Evolutionary conservation across 352 stramenopile species (phyloP).

Genomic region (Phytophthora ramorum): DNA sequence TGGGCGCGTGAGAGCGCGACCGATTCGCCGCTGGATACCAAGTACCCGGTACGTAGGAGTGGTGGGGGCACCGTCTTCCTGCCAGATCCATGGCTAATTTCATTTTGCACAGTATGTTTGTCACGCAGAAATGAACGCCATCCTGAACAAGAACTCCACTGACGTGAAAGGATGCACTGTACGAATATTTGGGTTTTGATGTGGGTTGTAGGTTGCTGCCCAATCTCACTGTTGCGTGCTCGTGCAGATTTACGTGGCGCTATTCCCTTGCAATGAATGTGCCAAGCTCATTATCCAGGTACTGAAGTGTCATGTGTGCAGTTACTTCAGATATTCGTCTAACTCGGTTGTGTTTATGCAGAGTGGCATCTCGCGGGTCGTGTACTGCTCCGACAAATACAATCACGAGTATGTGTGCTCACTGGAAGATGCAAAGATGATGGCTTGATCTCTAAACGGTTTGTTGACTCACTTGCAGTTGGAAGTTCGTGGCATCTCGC

Average conservation of each 20-base stretch:
- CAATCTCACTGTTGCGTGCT: conserved; percentile 8
- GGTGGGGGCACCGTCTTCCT: not conserved
- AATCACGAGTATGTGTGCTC: conserved; percentile 70
- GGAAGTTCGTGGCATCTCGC: conserved; percentile 89
- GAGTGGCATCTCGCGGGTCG: conserved; percentile 95
- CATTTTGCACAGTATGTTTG: conserved; percentile 92
- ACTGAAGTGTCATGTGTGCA: not conserved
- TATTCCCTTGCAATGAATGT: conserved; percentile 99
- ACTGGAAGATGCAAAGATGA: not conserved
- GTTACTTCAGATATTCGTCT: not conserved
- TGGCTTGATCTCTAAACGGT: conserved; percentile 14
- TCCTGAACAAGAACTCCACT: conserved; percentile 98
- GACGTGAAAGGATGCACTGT: conserved; percentile 93
- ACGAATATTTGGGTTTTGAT: not conserved
- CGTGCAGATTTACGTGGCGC: conserved; percentile 95
- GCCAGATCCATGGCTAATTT: conserved; percentile 4
- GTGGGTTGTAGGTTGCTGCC: not conserved
- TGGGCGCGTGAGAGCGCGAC: conserved; percentile 87
- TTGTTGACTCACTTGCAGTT: conserved; percentile 45
- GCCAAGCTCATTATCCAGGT: conserved; percentile 98
- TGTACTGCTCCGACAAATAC: conserved; percentile 98
- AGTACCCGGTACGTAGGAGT: conserved; percentile 84
- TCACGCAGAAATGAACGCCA: conserved; percentile 99
- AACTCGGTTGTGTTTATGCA: conserved; percentile 40
- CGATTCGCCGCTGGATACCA: conserved; percentile 92